Conservation (phyloP, 176 grass and related monocot species). For the Phragmites australis region DNA sequence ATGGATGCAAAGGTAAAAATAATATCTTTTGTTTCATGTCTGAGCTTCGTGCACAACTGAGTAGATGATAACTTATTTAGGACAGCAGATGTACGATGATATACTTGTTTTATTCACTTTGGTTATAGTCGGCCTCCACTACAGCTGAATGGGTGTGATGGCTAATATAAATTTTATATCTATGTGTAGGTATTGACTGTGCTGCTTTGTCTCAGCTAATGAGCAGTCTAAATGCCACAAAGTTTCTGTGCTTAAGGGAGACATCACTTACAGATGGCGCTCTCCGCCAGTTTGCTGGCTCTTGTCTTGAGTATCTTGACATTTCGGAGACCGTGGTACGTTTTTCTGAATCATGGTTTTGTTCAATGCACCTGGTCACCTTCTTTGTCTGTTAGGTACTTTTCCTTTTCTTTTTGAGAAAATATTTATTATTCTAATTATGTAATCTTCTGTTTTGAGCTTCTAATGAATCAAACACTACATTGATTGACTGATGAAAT, state of each 20-base stretch:
- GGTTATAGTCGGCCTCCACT: background rate
- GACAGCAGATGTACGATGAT: background rate
- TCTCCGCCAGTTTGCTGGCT: conserved; percentile 55
- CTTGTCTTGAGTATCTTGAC: conserved; percentile 68
- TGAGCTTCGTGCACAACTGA: background rate
- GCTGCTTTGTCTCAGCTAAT: conserved; percentile 57
- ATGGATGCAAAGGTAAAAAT: conserved; percentile 56
- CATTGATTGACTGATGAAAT: conserved; percentile 3
- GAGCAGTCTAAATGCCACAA: conserved; percentile 38
- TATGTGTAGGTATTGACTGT: conserved; percentile 37
- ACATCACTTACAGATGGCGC: conserved; percentile 59
- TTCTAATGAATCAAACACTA: conserved; percentile 16
- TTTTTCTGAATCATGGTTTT: conserved; percentile 19
- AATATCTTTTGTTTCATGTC: conserved; percentile 11
- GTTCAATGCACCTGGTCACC: background rate
- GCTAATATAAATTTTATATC: conserved; percentile 32
- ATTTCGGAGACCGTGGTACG: conserved; percentile 76
- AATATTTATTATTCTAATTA: conserved; percentile 2
- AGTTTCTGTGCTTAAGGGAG: conserved; percentile 60
- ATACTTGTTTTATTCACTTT: background rate
- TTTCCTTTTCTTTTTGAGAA: conserved; percentile 8
- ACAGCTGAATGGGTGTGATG: background rate
- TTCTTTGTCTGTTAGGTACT: conserved; percentile 13
- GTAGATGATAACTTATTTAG: conserved; percentile 4
- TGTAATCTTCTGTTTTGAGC: conserved; percentile 33